Conservation (phyloP, 768 basidiomycete species). For the Boletellus ananiceps region DNA sequence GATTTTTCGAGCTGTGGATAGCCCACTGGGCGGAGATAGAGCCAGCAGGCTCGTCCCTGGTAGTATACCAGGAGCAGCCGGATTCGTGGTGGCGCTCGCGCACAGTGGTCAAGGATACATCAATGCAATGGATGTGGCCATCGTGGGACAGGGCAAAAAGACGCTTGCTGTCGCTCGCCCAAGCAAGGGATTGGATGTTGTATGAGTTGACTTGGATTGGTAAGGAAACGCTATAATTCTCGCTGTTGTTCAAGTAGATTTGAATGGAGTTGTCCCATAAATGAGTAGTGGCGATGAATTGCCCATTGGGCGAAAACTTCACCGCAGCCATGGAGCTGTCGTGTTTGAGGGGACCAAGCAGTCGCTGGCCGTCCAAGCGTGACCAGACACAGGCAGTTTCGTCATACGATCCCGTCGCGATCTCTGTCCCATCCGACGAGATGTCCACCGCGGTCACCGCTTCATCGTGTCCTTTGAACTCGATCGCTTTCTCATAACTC, state of each 20-base stretch:
- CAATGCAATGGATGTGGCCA: background rate
- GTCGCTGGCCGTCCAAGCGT: background rate
- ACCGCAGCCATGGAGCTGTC: background rate
- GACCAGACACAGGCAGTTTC: background rate
- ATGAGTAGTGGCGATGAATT: background rate
- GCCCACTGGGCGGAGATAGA: background rate
- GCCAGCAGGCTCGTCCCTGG: no score
- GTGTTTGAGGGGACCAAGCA: background rate
- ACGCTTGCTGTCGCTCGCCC: background rate
- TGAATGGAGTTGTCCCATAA: no score
- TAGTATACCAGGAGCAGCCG: no score
- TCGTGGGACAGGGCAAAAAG: background rate
- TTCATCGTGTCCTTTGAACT: background rate
- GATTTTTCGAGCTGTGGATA: background rate
- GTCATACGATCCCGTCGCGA: constrained; percentile 1
- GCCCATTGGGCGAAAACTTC: constrained; percentile 8
- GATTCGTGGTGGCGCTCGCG: no score
- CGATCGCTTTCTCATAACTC: background rate
- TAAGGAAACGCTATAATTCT: no score
- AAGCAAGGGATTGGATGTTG: background rate
- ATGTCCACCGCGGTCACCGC: background rate
- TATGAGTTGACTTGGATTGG: no score
- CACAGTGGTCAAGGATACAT: no score
- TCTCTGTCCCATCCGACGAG: background rate
- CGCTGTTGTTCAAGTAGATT: no score